Conservation (phyloP, 768 basidiomycete species). For the Lepiota venenata region DNA sequence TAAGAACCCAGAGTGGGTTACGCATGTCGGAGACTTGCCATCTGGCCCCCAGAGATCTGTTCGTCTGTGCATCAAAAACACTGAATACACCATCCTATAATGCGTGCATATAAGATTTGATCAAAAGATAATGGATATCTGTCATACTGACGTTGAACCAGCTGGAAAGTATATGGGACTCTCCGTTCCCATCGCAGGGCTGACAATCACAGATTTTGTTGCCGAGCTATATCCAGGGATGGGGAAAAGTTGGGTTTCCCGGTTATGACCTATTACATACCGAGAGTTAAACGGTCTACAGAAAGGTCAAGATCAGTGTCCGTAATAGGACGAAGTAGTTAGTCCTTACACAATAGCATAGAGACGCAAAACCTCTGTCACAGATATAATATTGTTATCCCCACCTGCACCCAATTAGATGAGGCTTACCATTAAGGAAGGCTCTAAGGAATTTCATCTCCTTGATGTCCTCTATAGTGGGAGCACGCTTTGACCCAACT, state of each 20-base stretch:
- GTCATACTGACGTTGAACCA: conserved; percentile 17
- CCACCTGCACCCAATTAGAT: neutral
- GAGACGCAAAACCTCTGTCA: conserved; percentile 12
- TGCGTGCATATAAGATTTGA: too few species aligned
- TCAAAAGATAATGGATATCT: neutral
- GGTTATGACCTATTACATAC: too few species aligned
- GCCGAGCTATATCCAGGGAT: conserved; percentile 2
- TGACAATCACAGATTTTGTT: conserved; percentile 15
- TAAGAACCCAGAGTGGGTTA: neutral
- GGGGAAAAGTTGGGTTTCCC: neutral
- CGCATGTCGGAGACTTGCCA: conserved; percentile 29
- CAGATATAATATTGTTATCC: neutral
- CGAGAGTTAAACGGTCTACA: conserved; percentile 4
- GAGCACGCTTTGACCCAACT: conserved; percentile 29
- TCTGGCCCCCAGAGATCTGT: conserved; percentile 58
- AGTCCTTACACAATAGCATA: conserved; percentile 16
- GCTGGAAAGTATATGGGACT: conserved; percentile 23
- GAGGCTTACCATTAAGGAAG: conserved; percentile 21
- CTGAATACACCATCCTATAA: conserved; percentile 20
- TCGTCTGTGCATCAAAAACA: conserved; percentile 38
- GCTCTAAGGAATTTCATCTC: conserved; percentile 32
- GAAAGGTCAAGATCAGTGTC: neutral
- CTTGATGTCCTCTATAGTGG: conserved; percentile 37
- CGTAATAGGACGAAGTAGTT: neutral
- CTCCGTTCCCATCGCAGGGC: neutral